Evolutionary conservation across 1,139 yeast species (phyloP).

Genomic region (Taphrina deformans): DNA sequence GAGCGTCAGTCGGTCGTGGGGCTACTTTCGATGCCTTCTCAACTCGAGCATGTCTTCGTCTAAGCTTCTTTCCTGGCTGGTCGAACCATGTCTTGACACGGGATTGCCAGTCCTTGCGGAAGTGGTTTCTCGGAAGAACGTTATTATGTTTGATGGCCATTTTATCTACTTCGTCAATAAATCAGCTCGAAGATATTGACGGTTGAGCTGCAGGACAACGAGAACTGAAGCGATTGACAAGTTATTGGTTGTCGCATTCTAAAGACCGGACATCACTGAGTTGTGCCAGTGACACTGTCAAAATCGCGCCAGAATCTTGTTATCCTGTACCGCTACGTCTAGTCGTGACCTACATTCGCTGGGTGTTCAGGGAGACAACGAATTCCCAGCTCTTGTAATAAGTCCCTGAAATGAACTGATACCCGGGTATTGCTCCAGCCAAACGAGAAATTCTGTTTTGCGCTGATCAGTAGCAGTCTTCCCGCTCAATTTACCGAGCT

Average conservation of each 20-base stretch:
- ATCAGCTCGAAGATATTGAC: neutral
- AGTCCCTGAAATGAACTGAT: neutral
- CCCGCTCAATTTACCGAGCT: neutral
- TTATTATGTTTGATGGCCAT: slow-evolving; percentile 44
- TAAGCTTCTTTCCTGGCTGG: slow-evolving; percentile 99
- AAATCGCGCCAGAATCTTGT: neutral
- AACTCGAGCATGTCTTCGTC: slow-evolving; percentile 94
- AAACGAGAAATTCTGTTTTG: slow-evolving; percentile 1
- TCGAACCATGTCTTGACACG: slow-evolving; percentile 98
- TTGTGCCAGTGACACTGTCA: too few species aligned
- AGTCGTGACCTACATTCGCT: slow-evolving; percentile 16
- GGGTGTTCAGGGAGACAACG: slow-evolving; percentile 1
- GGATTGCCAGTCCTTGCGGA: slow-evolving; percentile 99
- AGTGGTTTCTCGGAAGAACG: slow-evolving; percentile 64
- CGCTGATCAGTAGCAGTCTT: slow-evolving; percentile 10
- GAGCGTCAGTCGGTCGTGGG: slow-evolving; percentile 94
- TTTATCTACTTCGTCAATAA: slow-evolving; percentile 3
- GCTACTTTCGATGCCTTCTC: slow-evolving; percentile 92
- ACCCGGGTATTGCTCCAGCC: neutral
- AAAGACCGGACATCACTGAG: too few species aligned
- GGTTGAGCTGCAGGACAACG: neutral
- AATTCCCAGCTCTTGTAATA: neutral
- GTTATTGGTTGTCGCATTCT: neutral
- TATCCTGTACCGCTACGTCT: neutral
- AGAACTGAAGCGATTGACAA: neutral